Conservation (phyloP, 345 rosid genomes). For the Eutrema japonicum region DNA sequence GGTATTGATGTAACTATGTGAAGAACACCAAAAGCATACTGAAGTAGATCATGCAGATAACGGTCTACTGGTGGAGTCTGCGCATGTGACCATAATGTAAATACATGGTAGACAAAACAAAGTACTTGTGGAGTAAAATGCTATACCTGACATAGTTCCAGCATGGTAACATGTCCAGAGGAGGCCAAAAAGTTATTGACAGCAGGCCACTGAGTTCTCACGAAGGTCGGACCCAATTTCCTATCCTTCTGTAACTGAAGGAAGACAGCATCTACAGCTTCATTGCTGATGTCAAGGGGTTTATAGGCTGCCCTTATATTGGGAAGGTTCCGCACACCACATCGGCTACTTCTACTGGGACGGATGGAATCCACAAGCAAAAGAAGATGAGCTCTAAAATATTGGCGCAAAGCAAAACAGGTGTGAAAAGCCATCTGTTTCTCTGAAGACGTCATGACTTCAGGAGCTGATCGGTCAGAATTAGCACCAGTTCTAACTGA, state of each 20-base stretch:
- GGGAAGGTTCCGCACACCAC: conserved; percentile 69
- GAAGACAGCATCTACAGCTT: conserved; percentile 90
- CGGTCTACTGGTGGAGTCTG: conserved; percentile 99
- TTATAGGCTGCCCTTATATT: conserved; percentile 87
- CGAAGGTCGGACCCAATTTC: conserved; percentile 91
- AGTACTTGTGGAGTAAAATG: conserved; percentile 12
- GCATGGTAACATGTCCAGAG: conserved; percentile 88
- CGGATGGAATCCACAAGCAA: conserved; percentile 90
- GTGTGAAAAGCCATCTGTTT: conserved; percentile 97
- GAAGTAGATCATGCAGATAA: conserved; percentile 92
- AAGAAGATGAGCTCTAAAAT: conserved; percentile 95
- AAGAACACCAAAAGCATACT: conserved; percentile 95
- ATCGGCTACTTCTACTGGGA: conserved; percentile 77
- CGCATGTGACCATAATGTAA: conserved; percentile 40
- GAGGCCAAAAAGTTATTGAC: conserved; percentile 73
- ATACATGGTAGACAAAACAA: conserved; percentile 25
- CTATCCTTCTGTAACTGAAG: conserved; percentile 94
- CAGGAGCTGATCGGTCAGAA: conserved; percentile 82
- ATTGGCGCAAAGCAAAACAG: conserved; percentile 93
- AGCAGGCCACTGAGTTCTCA: conserved; percentile 84
- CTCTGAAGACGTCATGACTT: conserved; percentile 87
- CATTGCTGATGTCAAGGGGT: conserved; percentile 97
- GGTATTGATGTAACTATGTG: conserved; percentile 88
- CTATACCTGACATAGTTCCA: conserved; percentile 93
- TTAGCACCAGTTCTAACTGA: conserved; percentile 89